Evolutionary conservation across 2,329 filamentous ascomycete genomes (phyloP).

Genomic region (Diaporthe sp.): DNA sequence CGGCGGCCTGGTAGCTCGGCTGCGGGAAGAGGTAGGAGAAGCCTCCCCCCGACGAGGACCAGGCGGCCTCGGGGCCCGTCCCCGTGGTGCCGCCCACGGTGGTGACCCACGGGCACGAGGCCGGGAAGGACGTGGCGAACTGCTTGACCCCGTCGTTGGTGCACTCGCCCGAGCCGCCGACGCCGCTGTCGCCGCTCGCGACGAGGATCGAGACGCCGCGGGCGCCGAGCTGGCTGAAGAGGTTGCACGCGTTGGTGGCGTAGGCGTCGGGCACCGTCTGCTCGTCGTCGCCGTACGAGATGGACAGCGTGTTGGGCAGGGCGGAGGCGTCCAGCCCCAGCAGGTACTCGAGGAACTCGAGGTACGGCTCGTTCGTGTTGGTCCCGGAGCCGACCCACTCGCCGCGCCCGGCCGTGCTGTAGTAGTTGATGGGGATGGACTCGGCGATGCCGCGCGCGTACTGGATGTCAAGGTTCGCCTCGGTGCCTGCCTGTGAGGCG

Average conservation of each 20-base stretch:
- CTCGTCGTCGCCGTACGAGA: conserved; percentile 80
- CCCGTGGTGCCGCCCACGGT: conserved; percentile 70
- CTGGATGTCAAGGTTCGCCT: conserved; percentile 72
- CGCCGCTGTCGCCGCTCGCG: conserved; percentile 69
- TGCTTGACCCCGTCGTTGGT: conserved; percentile 44
- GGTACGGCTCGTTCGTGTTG: conserved; percentile 75
- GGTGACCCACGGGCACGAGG: conserved; percentile 72
- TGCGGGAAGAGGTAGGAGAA: conserved; percentile 63
- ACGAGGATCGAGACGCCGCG: conserved; percentile 77
- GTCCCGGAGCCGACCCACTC: conserved; percentile 47
- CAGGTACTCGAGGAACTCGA: conserved; percentile 73
- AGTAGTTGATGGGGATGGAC: conserved; percentile 51
- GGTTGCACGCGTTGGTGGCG: conserved; percentile 63
- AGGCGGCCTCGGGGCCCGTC: conserved; percentile 64
- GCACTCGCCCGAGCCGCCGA: conserved; percentile 46
- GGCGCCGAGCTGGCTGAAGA: conserved; percentile 74
- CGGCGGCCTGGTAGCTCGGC: conserved; percentile 57
- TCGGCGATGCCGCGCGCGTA: conserved; percentile 45
- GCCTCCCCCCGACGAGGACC: conserved; percentile 65
- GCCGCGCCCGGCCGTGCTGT: conserved; percentile 38
- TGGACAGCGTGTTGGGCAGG: conserved; percentile 74
- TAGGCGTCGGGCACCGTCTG: conserved; percentile 67
- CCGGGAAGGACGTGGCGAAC: conserved; percentile 59
- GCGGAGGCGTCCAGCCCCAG: conserved; percentile 65
- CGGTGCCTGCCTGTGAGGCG: conserved; percentile 54